Conservation (phyloP, 345 rosid genomes). For the Hibiscus mutabilis region DNA sequence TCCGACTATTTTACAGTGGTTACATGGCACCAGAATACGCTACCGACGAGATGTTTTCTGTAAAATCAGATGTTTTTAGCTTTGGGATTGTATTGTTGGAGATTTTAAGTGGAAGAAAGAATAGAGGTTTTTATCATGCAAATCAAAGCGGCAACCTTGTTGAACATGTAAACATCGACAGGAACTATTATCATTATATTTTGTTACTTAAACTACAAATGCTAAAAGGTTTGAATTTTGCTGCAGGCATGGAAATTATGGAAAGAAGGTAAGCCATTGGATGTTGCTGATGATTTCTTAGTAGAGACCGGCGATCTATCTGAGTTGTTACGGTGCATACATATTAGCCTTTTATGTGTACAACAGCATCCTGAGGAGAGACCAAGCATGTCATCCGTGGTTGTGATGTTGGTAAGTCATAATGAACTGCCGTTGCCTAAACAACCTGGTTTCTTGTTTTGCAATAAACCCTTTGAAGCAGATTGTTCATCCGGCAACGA, state of each 20-base stretch:
- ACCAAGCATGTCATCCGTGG: slow-evolving; percentile 40
- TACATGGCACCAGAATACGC: slow-evolving; percentile 17
- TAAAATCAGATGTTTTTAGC: slow-evolving; percentile 8
- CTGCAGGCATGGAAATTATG: slow-evolving; percentile 34
- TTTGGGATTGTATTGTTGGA: slow-evolving; percentile 9
- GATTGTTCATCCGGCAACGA: not conserved
- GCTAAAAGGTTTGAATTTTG: slow-evolving; percentile 19
- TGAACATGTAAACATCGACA: not conserved
- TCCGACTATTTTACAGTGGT: not conserved
- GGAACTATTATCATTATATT: not conserved
- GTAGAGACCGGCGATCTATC: slow-evolving; percentile 10
- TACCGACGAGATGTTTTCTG: not conserved
- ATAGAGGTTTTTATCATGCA: slow-evolving; percentile 13
- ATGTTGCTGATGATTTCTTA: slow-evolving; percentile 26
- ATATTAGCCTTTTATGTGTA: slow-evolving; percentile 40
- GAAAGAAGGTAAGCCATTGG: slow-evolving; percentile 24
- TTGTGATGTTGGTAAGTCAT: slow-evolving; percentile 37
- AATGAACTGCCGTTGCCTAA: slow-evolving; percentile 29
- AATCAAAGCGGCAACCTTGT: slow-evolving; percentile 3
- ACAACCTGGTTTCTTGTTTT: slow-evolving; percentile 26
- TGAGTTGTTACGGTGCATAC: slow-evolving; percentile 30
- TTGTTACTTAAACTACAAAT: slow-evolving; percentile 13
- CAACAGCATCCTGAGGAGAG: slow-evolving; percentile 38
- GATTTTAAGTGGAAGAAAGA: slow-evolving; percentile 6
- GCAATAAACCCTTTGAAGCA: not conserved